phyloP scores from a whole-genome alignment of 73 alveolate genomes.

The Effrenium voratum region DNA sequence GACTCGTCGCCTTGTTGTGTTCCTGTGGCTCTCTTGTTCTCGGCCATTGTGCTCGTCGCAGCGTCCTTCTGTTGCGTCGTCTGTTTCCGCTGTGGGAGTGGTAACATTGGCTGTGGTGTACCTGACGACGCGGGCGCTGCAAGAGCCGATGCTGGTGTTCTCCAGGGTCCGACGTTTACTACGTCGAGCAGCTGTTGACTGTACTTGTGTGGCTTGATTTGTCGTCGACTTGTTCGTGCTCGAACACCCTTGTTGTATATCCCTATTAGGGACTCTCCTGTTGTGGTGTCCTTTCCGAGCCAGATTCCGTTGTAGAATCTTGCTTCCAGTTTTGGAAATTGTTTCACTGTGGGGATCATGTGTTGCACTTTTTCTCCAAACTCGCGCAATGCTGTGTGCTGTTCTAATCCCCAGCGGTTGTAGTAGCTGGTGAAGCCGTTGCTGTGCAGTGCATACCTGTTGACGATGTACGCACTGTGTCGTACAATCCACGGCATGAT shows the following conservation, averaged over 20 bases:
- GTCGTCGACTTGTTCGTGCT: not conserved
- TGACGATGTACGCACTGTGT: not conserved
- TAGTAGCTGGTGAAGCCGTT: not conserved
- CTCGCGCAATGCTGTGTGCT: not conserved
- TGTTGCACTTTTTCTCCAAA: not conserved
- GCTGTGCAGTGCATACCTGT: not conserved
- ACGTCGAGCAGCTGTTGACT: not conserved
- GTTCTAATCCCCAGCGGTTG: not conserved
- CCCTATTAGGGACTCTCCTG: not conserved
- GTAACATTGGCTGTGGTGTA: not conserved
- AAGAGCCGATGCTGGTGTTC: not conserved
- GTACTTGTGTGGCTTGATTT: not conserved
- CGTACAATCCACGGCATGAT: slow-evolving; percentile 14
- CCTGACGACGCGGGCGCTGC: too few relatives aligned
- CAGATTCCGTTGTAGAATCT: not conserved
- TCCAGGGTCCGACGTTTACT: not conserved
- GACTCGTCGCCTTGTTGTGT: not conserved
- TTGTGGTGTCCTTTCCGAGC: not conserved
- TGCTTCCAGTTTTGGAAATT: not conserved
- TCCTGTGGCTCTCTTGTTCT: not conserved
- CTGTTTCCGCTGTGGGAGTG: not conserved
- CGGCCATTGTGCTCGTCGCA: not conserved
- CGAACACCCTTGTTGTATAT: not conserved
- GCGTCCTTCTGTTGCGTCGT: not conserved
- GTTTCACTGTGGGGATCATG: not conserved